Evolutionary conservation across 2,329 filamentous ascomycete species (phyloP), one percentile per base, ranked within the genome.

Genomic region (Epichloe sylvatica): DNA sequence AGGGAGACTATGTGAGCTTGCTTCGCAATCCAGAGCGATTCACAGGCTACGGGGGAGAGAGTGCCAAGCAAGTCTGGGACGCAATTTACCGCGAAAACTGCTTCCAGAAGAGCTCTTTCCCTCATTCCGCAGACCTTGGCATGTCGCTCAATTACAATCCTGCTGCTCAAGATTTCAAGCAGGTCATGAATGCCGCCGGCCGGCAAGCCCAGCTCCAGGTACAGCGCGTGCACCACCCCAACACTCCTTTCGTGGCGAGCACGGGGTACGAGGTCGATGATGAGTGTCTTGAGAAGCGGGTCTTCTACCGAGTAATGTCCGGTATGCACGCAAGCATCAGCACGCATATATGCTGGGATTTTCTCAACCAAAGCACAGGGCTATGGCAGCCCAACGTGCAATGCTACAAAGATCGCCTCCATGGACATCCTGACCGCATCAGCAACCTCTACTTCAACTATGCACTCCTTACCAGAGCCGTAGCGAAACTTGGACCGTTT

Each of bases 391-490:
- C 89, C 23, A 98, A 98, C 60, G 66, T 94, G 49, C 73, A 81
- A 54, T 98, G 92, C 73, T 98, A 95, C 74, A 81, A 86, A 62
- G 72, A 81, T 35, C 81, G 92, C n/a, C 77, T 98, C 15, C 86
- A 95, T 66, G 73, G 76, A 21, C 80, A 86, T 63, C 88, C 91
- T 0, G 92, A 98, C 57, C 85, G 91, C 53, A 86, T 98, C 61
- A 92, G 90, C 57, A 98, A 98, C 67, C 76, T 98, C 46, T 98
- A 98, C 72, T 98, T 98, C 73, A 97, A 98, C 77, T 98, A 95
- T 62, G 92, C 92, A 0, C 77, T 98, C n/a, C 76, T 98, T 39
- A 84, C 91, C 25, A 85, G 92, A 46, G 92, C 92, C 12, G 78
- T 97, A 39, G 85, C 87, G 48, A 98, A 98, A 69, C 77, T 97